A percentile compares a stretch with the other conserved stretches of the same genome.
Evolutionary conservation across 345 rosid species (phyloP).

Genomic region (Heritiera fomes): DNA sequence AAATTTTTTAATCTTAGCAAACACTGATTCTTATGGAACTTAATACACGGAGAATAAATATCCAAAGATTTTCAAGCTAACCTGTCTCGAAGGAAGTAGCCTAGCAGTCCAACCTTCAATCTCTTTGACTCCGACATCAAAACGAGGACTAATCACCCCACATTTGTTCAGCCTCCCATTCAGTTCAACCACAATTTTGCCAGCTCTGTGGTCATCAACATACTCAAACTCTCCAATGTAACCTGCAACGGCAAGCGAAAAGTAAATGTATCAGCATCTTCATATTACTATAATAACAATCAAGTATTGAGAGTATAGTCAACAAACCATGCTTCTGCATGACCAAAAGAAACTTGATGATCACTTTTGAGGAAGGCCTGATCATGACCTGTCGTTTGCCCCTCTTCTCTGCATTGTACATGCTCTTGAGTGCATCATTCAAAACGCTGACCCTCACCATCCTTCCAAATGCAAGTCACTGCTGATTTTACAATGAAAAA

Average conservation of each 20-base stretch:
- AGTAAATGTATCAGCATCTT: background rate
- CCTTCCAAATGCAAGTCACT: slow-evolving; percentile 27
- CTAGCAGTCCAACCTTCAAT: slow-evolving; percentile 90
- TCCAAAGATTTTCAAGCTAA: slow-evolving; percentile 15
- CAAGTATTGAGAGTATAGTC: background rate
- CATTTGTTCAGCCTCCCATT: slow-evolving; percentile 81
- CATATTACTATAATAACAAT: background rate
- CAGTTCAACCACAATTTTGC: slow-evolving; percentile 76
- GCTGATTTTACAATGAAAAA: background rate
- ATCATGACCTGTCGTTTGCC: slow-evolving; percentile 86
- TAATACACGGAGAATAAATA: background rate
- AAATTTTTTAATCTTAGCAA: background rate
- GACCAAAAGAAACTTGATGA: slow-evolving; percentile 77
- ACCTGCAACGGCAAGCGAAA: slow-evolving; percentile 36
- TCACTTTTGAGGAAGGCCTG: slow-evolving; percentile 81
- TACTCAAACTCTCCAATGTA: slow-evolving; percentile 82
- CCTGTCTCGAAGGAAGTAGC: slow-evolving; percentile 87
- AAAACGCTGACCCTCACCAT: slow-evolving; percentile 83
- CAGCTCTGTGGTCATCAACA: slow-evolving; percentile 84
- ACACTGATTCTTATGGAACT: background rate
- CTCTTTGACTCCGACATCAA: slow-evolving; percentile 81
- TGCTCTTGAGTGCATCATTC: slow-evolving; percentile 85
- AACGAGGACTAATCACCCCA: slow-evolving; percentile 85
- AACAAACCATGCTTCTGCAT: slow-evolving; percentile 83
- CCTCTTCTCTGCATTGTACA: slow-evolving; percentile 81